Evolutionary conservation across 257 asterid genomes (phyloP).

Genomic region (Przewalskia tangutica): DNA sequence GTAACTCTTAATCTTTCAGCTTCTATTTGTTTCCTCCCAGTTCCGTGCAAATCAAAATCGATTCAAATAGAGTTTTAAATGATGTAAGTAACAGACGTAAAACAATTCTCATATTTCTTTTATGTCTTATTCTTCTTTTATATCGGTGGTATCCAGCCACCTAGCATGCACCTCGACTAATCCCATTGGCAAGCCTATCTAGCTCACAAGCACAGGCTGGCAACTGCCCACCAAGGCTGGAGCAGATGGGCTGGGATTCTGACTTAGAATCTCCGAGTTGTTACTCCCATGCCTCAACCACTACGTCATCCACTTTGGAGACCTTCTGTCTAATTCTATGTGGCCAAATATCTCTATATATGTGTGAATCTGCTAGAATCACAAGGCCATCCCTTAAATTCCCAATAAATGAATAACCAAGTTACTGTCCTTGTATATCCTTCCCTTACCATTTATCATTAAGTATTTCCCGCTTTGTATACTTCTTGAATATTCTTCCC

Average conservation of each 20-base stretch:
- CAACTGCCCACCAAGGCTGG: background rate
- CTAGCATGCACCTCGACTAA: background rate
- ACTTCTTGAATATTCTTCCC: background rate
- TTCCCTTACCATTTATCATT: background rate
- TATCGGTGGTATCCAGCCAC: background rate
- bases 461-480: background rate
- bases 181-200: background rate
- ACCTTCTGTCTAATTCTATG: background rate
- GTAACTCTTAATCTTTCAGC: background rate
- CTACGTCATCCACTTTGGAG: background rate
- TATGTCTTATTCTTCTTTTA: background rate
- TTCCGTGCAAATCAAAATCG: background rate
- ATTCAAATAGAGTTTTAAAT: background rate
- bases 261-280: background rate
- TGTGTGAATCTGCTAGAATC: background rate
- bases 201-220: background rate
- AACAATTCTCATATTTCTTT: background rate
- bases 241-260: background rate
- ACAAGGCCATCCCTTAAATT: background rate
- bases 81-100: background rate
- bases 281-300: background rate
- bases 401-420: background rate
- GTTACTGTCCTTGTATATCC: background rate
- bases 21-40: background rate
- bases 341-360: background rate